Base-by-base conservation (phyloP, 108 stramenopile species). In the Skeletonema potamos region DNA sequence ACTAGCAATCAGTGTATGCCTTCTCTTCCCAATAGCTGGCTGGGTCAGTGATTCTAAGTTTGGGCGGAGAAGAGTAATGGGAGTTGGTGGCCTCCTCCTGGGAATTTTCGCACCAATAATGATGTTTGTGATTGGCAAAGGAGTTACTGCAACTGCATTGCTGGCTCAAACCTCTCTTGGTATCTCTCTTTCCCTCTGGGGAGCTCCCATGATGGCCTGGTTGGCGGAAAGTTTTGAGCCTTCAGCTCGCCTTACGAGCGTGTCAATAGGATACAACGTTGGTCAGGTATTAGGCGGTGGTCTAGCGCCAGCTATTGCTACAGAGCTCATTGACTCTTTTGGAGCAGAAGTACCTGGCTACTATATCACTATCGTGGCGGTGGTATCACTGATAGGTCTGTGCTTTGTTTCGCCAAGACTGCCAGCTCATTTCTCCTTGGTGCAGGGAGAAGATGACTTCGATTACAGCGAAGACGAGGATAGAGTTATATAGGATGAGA, bases 151-250 rank as follows among this genome's bases (percentile, higher is more conserved):
- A 30, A 60, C 51, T 54, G 73, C 85, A 13, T 85, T 88, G 56
- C n/a, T 65, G n/a, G 68, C 78, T 10, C 92, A 93, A 59, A 74
- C 70, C 1, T 54, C 63, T 13, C 43, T 93, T 43, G 86, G 86
- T 1, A 58, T 90, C n/a, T 54, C 54, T 28, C 33, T 93, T 22
- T 81, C 84, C n/a, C 56, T 89, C 6, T 93, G 85, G 85, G 89
- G 92, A 15, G 86, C 85, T 1, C 89, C 92, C 11, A 88, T 90
- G 86, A 82, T 79, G 68, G 88, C 89, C 0, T 93, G 92, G 92
- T 59, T 93, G 36, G 87, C 86, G 17, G 92, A 93, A 64, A 72
- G 79, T 7, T 93, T 93, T 74, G 79, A 83, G 11, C 83, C 87
- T 2, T 66, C 76, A 29, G 77, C 79, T 22, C 68, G 89, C 44